These are phyloP conservation scores for Pythium rhizo-oryzae DNA, from an alignment of 352 stramenopile genomes.

Conservation along the genomic window DNA sequence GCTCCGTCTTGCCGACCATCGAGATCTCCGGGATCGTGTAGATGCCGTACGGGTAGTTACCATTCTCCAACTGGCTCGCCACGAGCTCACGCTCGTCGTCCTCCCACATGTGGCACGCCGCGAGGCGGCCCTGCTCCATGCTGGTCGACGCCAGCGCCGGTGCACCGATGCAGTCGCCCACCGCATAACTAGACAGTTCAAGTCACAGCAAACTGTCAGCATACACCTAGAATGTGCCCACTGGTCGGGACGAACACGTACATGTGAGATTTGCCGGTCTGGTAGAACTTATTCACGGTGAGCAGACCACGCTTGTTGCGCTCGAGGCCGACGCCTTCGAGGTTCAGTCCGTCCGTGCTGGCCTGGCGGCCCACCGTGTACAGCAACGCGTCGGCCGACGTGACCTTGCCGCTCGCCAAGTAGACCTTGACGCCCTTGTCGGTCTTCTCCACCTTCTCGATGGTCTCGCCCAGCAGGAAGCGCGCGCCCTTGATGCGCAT, in stretches of 20 bases:
- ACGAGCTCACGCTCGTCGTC: slow-evolving; percentile 12
- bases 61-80: slow-evolving; percentile 25
- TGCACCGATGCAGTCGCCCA: slow-evolving; percentile 90
- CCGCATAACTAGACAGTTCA: slow-evolving; percentile 68
- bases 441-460: slow-evolving; percentile 72
- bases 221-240: too few species aligned
- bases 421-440: slow-evolving; percentile 70
- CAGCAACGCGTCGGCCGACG: slow-evolving; percentile 80
- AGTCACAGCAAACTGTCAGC: too few species aligned
- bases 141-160: slow-evolving; percentile 88
- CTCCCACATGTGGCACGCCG: slow-evolving; percentile 85
- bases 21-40: slow-evolving; percentile 90
- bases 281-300: slow-evolving; percentile 88
- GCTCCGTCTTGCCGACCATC: slow-evolving; percentile 90
- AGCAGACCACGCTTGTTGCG: slow-evolving; percentile 85
- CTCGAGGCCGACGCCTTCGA: slow-evolving; percentile 73
- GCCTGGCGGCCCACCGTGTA: slow-evolving; percentile 88
- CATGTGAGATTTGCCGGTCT: slow-evolving; percentile 85
- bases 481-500: slow-evolving; percentile 88
- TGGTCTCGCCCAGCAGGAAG: slow-evolving; percentile 83
- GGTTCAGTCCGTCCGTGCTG: slow-evolving; percentile 85
- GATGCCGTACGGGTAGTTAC: slow-evolving; percentile 78
- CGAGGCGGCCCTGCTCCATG: slow-evolving; percentile 90
- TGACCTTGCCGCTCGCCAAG: slow-evolving; percentile 73
- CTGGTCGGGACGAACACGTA: slow-evolving; percentile 35